Evolutionary conservation across 1,284 basidiomycete genomes (phyloP).

Genomic region (Mycena citricolor): DNA sequence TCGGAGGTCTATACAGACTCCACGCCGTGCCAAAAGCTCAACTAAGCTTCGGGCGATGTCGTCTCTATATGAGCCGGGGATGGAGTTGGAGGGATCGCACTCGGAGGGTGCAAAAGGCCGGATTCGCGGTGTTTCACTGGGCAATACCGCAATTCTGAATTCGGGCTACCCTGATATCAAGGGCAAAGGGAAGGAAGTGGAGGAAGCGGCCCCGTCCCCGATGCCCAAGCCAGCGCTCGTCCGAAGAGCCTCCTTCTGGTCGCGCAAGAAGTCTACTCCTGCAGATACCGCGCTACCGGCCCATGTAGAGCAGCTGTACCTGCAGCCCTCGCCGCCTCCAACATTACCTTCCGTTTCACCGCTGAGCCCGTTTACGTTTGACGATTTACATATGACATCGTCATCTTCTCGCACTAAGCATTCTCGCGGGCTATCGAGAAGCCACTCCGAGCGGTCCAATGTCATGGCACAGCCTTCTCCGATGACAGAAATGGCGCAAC

Average conservation of each 20-base stretch:
- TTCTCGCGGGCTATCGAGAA: constrained; percentile 45
- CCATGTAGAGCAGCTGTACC: too few species aligned
- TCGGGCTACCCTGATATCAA: constrained; percentile 11
- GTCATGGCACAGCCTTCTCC: constrained; percentile 25
- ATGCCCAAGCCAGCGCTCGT: constrained; percentile 40
- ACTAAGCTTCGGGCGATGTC: constrained; percentile 36
- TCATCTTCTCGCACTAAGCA: constrained; percentile 30
- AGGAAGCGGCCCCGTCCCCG: constrained; percentile 29
- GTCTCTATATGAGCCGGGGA: constrained; percentile 18
- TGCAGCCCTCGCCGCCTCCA: constrained; percentile 28
- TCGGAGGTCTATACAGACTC: too few species aligned
- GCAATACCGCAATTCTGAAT: constrained; percentile 27
- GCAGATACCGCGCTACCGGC: constrained; percentile 21
- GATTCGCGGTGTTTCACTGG: constrained; percentile 38
- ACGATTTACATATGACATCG: constrained; percentile 33
- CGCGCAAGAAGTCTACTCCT: constrained; percentile 33
- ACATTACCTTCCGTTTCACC: constrained; percentile 50
- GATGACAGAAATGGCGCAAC: constrained; percentile 25
- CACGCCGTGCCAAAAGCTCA: constrained; percentile 50
- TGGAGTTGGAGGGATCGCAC: constrained; percentile 12
- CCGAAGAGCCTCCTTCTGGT: constrained; percentile 55
- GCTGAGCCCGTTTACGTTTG: constrained; percentile 52
- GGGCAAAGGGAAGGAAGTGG: constrained; percentile 45
- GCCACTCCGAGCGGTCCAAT: constrained; percentile 47
- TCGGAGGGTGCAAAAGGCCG: constrained; percentile 27